A percentile compares a stretch with the other conserved stretches of the same genome.
Conservation (phyloP, 345 rosid genomes). For the Nasturtium officinale region DNA sequence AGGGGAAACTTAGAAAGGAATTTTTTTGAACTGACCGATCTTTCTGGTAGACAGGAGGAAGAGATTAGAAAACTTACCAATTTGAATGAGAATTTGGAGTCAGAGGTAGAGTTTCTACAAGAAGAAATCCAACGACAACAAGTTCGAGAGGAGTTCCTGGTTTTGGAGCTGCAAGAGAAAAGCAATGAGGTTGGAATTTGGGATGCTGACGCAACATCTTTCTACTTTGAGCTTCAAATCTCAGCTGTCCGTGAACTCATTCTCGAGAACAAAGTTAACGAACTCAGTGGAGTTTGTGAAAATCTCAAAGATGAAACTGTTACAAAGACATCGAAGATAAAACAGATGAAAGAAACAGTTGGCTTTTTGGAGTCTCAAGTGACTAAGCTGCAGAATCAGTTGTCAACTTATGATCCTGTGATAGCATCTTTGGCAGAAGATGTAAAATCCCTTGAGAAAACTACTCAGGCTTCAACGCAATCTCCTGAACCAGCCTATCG, state of each 20-base stretch:
- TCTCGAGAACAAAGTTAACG: constrained; percentile 63
- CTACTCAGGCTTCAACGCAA: constrained; percentile 44
- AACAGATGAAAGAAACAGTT: constrained; percentile 66
- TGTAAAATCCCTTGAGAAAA: constrained; percentile 60
- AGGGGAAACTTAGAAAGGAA: constrained; percentile 48
- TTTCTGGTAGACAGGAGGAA: constrained; percentile 48
- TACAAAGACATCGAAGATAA: constrained; percentile 50
- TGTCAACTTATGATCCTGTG: constrained; percentile 62
- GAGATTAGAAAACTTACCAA: constrained; percentile 55
- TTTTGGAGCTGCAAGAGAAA: constrained; percentile 76
- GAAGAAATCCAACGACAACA: constrained; percentile 57
- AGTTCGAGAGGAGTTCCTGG: constrained; percentile 65
- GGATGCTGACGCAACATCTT: constrained; percentile 89
- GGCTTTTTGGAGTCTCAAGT: constrained; percentile 61
- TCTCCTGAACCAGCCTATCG: constrained; percentile 17
- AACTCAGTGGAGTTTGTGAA: constrained; percentile 56
- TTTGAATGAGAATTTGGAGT: constrained; percentile 57
- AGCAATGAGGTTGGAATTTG: constrained; percentile 79
- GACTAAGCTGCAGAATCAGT: constrained; percentile 56
- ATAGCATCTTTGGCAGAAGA: constrained; percentile 58
- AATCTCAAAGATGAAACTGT: constrained; percentile 55
- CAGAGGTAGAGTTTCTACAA: constrained; percentile 44
- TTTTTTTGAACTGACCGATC: constrained; percentile 47
- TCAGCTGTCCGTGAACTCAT: constrained; percentile 71
- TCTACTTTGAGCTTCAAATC: constrained; percentile 82